These are phyloP conservation scores for Rheum nobile DNA, from an alignment of 148 eudicot genomes.

Conservation along the genomic window DNA sequence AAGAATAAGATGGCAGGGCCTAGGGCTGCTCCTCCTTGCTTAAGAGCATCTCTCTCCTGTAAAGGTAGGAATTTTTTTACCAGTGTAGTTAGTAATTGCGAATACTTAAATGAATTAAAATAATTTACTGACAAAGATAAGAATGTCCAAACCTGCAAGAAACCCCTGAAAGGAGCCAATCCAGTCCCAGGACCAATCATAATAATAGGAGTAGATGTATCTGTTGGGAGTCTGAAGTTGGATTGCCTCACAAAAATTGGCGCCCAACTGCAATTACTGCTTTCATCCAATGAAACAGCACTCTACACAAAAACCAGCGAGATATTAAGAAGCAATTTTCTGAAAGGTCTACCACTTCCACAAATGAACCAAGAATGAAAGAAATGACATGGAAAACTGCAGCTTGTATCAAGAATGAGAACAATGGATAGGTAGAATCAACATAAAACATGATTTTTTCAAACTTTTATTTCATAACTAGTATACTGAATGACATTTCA, in stretches of 20 bases:
- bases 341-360: not conserved
- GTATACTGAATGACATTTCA: not conserved
- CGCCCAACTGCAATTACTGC: slow-evolving; percentile 62
- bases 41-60: slow-evolving; percentile 82
- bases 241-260: slow-evolving; percentile 87
- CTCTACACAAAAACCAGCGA: slow-evolving; percentile 32
- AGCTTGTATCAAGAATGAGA: not conserved
- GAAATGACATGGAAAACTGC: not conserved
- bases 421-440: not conserved
- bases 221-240: slow-evolving; percentile 85
- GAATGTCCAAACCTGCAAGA: slow-evolving; percentile 56
- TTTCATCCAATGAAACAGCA: slow-evolving; percentile 55
- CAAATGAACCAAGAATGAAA: not conserved
- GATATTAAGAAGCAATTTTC: not conserved
- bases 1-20: slow-evolving; percentile 67
- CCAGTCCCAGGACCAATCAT: slow-evolving; percentile 99
- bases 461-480: not conserved
- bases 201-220: slow-evolving; percentile 64
- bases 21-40: slow-evolving; percentile 65
- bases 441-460: not conserved
- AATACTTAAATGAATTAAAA: not conserved
- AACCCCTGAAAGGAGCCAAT: slow-evolving; percentile 96
- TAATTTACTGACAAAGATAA: not conserved
- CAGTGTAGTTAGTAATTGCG: not conserved
- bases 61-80: not conserved